Evolutionary conservation across 257 asterid species (phyloP), one percentile per base, ranked within the genome.

Genomic region (Schizonepeta tenuifolia): DNA sequence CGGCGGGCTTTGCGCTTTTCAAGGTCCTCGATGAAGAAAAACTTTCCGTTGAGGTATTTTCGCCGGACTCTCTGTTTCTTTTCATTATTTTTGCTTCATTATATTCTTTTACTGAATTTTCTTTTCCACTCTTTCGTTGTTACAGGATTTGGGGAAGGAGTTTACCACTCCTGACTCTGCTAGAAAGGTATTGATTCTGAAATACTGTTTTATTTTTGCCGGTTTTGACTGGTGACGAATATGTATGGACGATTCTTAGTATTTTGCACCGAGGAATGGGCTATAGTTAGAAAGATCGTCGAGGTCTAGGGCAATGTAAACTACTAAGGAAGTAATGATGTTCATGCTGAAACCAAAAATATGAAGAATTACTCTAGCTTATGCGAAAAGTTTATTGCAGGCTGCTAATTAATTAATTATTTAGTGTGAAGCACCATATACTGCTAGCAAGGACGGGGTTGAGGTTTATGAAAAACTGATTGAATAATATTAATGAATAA

Each of bases 71-170:
- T 67, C 49, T 51, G 38, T 26, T 28, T 41, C 10, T 20, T 22
- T 56, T 53, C 49, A 3, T 9, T 36, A 2, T 9, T 24, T 44
- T n/a, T 14, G 17, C 36, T 44, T 6, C 47, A 14, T 17, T 6
- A 6, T 53, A 1, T 21, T 50, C 0, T 43, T 24, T 59, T 26
- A 17, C 31, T 41, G n/a, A 65, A 6, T 6, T 36, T 56, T 38
- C 8, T 0, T 41, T 64, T 49, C n/a, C 22, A 1, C 2, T 4
- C 41, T 55, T 6, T 28, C n/a, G 3, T 59, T 57, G n/a, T 68
- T 79, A 70, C 90, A 89, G 96, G 90, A 91, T 71, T 80, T 89
- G 77, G 86, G 89, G 78, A 87, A 86, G 84, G 95, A 91, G 15
- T 89, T 89, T 77, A 50, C 81, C 49, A 72, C 87, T 22, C 79